These are phyloP conservation scores for Cunninghamia lanceolata DNA, from an alignment of 75 land plant genomes.

Conservation along the genomic window DNA sequence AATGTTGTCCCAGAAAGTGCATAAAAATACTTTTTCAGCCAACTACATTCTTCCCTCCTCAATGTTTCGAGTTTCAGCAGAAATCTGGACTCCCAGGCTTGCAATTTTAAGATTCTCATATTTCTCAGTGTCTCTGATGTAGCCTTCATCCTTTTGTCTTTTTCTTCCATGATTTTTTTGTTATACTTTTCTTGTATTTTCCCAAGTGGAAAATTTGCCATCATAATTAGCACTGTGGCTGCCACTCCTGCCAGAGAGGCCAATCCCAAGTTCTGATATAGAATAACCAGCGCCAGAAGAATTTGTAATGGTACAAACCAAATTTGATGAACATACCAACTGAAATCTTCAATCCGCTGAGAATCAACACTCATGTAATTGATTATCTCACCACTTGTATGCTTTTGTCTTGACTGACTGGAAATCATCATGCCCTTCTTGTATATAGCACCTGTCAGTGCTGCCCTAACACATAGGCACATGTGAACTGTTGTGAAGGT, in stretches of 20 bases:
- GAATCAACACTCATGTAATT: too few relatives aligned
- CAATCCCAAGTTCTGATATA: slow-evolving; percentile 49
- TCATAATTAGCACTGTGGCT: slow-evolving; percentile 54
- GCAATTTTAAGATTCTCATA: slow-evolving; percentile 80
- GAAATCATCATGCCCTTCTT: slow-evolving; percentile 29
- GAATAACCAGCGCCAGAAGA: slow-evolving; percentile 53
- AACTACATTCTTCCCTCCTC: slow-evolving; percentile 36
- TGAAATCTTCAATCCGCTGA: slow-evolving; percentile 32
- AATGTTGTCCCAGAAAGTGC: slow-evolving; percentile 47
- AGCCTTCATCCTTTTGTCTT: slow-evolving; percentile 81
- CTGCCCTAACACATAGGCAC: slow-evolving; percentile 16
- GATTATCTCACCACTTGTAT: not conserved
- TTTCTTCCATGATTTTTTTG: slow-evolving; percentile 68
- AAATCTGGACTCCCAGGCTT: slow-evolving; percentile 76
- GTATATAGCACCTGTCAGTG: slow-evolving; percentile 9
- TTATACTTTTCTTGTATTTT: slow-evolving; percentile 48
- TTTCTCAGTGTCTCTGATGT: slow-evolving; percentile 16
- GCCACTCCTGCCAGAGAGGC: slow-evolving; percentile 62
- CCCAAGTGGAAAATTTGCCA: slow-evolving; percentile 18
- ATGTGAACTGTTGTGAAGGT: slow-evolving; percentile 19
- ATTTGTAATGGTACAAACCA: slow-evolving; percentile 84
- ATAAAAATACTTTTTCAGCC: slow-evolving; percentile 33
- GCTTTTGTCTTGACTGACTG: slow-evolving; percentile 18
- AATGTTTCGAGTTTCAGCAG: slow-evolving; percentile 54
- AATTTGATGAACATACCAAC: slow-evolving; percentile 57